Percentiles rank a stretch among this genome's conserved stretches.
Evolutionary conservation across 2,329 filamentous ascomycete species (phyloP).

Genomic region (Penicillium sp.): DNA sequence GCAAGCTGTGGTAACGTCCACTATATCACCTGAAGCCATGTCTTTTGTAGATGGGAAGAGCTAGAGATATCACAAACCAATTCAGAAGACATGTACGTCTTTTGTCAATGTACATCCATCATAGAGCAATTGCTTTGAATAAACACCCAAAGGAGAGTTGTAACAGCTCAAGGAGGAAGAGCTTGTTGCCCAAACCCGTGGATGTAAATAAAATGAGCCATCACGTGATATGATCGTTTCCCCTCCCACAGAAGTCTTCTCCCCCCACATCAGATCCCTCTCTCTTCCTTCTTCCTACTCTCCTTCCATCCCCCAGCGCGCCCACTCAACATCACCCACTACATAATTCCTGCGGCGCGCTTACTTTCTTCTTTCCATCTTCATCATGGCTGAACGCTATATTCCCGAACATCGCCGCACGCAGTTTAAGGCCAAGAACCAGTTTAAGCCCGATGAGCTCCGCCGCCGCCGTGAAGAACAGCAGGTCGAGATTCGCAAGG

Average conservation of each 20-base stretch:
- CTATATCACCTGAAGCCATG: slow-evolving; percentile 39
- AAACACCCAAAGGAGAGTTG: not conserved
- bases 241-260: slow-evolving; percentile 24
- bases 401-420: slow-evolving; percentile 99
- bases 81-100: not conserved
- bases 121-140: not conserved
- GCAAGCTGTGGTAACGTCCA: slow-evolving; percentile 47
- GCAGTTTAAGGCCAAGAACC: slow-evolving; percentile 99
- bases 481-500: slow-evolving; percentile 98
- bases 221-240: slow-evolving; percentile 21
- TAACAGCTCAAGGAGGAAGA: not conserved
- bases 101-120: not conserved
- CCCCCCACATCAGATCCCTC: slow-evolving; percentile 16
- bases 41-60: slow-evolving; percentile 1
- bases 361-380: slow-evolving; percentile 27
- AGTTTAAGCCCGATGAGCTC: slow-evolving; percentile 98
- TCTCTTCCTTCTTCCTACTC: slow-evolving; percentile 22
- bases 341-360: slow-evolving; percentile 23
- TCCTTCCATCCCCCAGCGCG: slow-evolving; percentile 18
- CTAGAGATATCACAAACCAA: not conserved
- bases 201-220: slow-evolving; percentile 11
- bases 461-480: slow-evolving; percentile 97
- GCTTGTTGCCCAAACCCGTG: not conserved
- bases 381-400: slow-evolving; percentile 92
- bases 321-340: slow-evolving; percentile 12